These are phyloP conservation scores for Mentha longifolia DNA, from an alignment of 257 asterid genomes.

Conservation along the genomic window DNA sequence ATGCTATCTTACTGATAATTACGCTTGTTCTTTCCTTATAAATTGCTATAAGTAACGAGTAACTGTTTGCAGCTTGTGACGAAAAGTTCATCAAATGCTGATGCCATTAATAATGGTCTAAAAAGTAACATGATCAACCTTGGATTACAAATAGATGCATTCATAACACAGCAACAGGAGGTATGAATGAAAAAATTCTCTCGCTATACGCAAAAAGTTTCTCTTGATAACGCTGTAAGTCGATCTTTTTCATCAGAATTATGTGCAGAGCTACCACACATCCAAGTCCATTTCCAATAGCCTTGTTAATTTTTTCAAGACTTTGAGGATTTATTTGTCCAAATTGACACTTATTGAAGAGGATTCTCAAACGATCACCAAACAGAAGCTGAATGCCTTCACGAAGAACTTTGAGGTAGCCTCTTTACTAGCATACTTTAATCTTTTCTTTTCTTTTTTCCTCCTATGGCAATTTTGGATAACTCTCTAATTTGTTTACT, in stretches of 20 bases:
- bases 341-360: constrained; percentile 52
- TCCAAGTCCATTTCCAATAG: constrained; percentile 45
- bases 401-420: constrained; percentile 52
- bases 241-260: constrained; percentile 40
- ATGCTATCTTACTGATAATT: background rate
- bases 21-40: background rate
- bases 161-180: constrained; percentile 48
- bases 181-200: constrained; percentile 18
- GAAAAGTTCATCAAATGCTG: constrained; percentile 45
- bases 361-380: constrained; percentile 45
- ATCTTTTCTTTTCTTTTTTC: background rate
- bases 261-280: constrained; percentile 38
- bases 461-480: background rate
- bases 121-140: constrained; percentile 42
- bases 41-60: background rate
- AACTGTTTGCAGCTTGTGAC: constrained; percentile 40
- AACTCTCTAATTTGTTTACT: background rate
- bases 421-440: background rate
- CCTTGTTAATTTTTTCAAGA: constrained; percentile 45
- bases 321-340: constrained; percentile 41
- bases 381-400: constrained; percentile 48
- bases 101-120: constrained; percentile 41
- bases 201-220: background rate
- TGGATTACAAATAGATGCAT: constrained; percentile 40
- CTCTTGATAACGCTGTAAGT: background rate